Evolutionary conservation across 495 filamentous ascomycete genomes (phyloP), one percentile per base, ranked within the genome.

Genomic region (Penicillium simplicissimum): DNA sequence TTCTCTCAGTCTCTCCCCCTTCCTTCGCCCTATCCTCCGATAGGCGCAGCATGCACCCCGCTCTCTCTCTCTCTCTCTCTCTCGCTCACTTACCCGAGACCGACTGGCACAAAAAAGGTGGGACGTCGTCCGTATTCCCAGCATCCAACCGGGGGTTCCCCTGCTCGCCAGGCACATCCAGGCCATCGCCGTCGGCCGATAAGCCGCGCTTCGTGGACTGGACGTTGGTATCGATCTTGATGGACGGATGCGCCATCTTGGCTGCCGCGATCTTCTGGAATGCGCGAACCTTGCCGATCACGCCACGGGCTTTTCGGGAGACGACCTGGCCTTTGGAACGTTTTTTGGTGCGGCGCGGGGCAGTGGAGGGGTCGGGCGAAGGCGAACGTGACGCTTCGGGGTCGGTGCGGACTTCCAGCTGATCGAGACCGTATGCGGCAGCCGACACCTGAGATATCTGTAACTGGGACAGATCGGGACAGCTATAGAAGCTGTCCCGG

Each of bases 401-500:
- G 57, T 72, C 70, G 43, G 70, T 76, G 57, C 62, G 69, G 59
- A 71, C 38, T 55, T 71, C 67, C 42, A 53, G 51, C 5, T 62
- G 67, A 49, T 72, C 72, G 56, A 68, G 58, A 47, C 58, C 68
- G 69, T 68, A 63, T 53, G 71, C 65, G 61, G 66, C 65, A 59
- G 62, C 58, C 23, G 71, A 61, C 55, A 70, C 61, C 28, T 70
- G 67, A 64, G 69, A 72, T 65, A 77, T 80, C 70, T 78, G 77
- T 65, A 79, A 70, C 63, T 73, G 68, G 21, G 79, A 79, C 68
- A 81, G 74, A 79, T 81, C 77, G 73, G 77, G 77, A 79, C 77
- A 81, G 79, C 79, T 80, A 71, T 74, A 68, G 63, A 74, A 79
- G 79, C 79, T 80, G 79, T 74, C 76, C 75, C 77, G 74, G 63